Base-by-base conservation (phyloP, 257 asterid species). In the Lithospermum erythrorhizon region DNA sequence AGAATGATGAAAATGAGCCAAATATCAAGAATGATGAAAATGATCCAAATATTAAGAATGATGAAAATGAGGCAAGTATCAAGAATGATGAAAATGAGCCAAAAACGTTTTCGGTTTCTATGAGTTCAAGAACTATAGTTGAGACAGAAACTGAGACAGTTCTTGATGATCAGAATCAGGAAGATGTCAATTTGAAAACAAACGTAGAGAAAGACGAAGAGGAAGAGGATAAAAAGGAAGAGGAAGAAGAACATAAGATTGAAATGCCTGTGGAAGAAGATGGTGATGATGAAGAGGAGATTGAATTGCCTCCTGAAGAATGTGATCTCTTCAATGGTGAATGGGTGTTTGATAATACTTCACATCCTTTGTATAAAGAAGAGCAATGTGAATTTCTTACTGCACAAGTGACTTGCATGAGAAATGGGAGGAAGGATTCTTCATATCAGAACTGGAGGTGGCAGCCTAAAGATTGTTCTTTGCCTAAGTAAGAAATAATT, bases 401-500 rank as follows among this genome's bases (percentile, higher is more conserved):
- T 6, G 89, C 76, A 10, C 97, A 89, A 60, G 97, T 86, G 0
- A 89, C 97, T 41, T 89, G 97, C 57, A 57, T 81, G 71, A 72
- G 85, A 21, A 89, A 89, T 69, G 95, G 97, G 41, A 79, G 97
- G 47, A 29, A 35, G n/a, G 88, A 89, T 58, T 73, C 87, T 25
- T 27, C 74, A 73, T 84, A 73, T 61, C 97, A 89, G 87, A 76
- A 82, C 2, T 89, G 97, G 97, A 82, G 79, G 48, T 89, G 95
- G 97, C 94, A 86, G 64, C 97, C 97, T 58, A 78, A 69, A 67
- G 88, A 79, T n/a, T 89, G 97, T 68, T 78, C 91, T 61, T 71
- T 89, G 79, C 95, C 97, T 24, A 82, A 78, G 95, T 56, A 24
- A 53, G 57, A n/a, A 53, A 20, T 52, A 9, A 52, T 52, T 52